Evolutionary conservation across 2,329 filamentous ascomycete genomes (phyloP), one percentile per base, ranked within the genome.

Genomic region (Cadophora sp.): DNA sequence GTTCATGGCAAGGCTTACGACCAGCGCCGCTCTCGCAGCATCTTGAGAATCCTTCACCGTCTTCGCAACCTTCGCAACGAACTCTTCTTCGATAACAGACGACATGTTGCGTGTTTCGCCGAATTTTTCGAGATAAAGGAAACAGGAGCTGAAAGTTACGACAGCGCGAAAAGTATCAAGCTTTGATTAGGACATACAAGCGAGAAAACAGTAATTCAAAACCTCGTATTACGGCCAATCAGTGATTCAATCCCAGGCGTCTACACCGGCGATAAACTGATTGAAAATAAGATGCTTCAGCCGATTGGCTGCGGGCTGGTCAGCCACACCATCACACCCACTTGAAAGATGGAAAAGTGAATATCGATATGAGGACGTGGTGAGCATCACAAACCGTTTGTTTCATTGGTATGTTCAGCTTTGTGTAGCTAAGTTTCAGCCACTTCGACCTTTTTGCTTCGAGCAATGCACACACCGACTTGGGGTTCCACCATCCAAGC

Each of bases 401-500:
- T n/a, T n/a, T 27, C 16, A 34, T 34, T 22, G 22, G 5, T 22
- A 14, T 26, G n/a, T 31, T 58, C n/a, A n/a, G 9, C 16, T 31
- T 58, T n/a, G n/a, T 37, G 34, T 58, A 58, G 27, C 27, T 58
- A n/a, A n/a, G 22, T 50, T 24, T 2, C 48, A 51, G 48, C 22
- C 48, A 51, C 48, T 26, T 27, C 11, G 48, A 24, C 55, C 22
- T 40, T 19, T 58, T n/a, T 58, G 29, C 6, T 62, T 14, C 29
- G 19, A n/a, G 40, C 50, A 31, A 5, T 50, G 8, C 40, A 50
- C n/a, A 34, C 66, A 66, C 48, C 43, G 55, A 4, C 29, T 48
- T 8, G 68, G 53, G 19, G 43, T 70, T n/a, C 43, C 34, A 8
- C 8, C 34, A n/a, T 65, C 37, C 22, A 70, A 70, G 24, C n/a